These are phyloP conservation scores for Dryas alaskensis DNA, from an alignment of 306 rosid genomes.

Conservation along the genomic window DNA sequence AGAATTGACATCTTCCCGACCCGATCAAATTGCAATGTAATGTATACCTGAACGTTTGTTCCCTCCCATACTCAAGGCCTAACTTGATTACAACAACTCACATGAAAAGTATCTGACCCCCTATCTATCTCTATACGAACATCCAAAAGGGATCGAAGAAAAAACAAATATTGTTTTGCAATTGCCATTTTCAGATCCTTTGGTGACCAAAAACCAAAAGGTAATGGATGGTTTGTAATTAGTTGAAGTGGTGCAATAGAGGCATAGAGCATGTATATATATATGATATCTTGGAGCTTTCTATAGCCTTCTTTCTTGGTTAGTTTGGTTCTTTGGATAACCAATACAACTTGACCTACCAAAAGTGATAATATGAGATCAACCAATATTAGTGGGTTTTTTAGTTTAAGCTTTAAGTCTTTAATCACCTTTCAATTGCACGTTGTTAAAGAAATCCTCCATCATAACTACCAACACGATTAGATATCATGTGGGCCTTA, in stretches of 20 bases:
- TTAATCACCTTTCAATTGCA: constrained; percentile 45
- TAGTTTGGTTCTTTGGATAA: constrained; percentile 21
- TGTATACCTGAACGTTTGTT: constrained; percentile 72
- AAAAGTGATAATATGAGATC: constrained; percentile 28
- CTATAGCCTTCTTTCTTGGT: not conserved
- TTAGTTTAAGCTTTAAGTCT: constrained; percentile 40
- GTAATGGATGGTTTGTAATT: not conserved
- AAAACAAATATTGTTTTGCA: constrained; percentile 5
- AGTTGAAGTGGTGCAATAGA: too few relatives aligned
- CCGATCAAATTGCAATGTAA: constrained; percentile 30
- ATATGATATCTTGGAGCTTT: not conserved
- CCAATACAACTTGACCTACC: constrained; percentile 21
- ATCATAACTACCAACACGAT: constrained; percentile 89
- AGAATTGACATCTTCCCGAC: constrained; percentile 64
- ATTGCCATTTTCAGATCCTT: constrained; percentile 15
- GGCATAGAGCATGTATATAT: too few relatives aligned
- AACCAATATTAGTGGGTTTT: constrained; percentile 33
- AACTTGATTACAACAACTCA: constrained; percentile 59
- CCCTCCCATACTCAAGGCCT: constrained; percentile 56
- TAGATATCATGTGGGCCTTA: constrained; percentile 71
- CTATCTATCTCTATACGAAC: not conserved
- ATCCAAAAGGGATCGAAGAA: constrained; percentile 1
- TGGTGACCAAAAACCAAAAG: not conserved
- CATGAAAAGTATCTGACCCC: constrained; percentile 35
- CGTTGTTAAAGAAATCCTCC: constrained; percentile 46